Percentiles rank a stretch among this genome's conserved stretches.
These are phyloP conservation scores for Prillingera fragicola DNA, from an alignment of 1,284 basidiomycete genomes.

Conservation along the genomic window DNA sequence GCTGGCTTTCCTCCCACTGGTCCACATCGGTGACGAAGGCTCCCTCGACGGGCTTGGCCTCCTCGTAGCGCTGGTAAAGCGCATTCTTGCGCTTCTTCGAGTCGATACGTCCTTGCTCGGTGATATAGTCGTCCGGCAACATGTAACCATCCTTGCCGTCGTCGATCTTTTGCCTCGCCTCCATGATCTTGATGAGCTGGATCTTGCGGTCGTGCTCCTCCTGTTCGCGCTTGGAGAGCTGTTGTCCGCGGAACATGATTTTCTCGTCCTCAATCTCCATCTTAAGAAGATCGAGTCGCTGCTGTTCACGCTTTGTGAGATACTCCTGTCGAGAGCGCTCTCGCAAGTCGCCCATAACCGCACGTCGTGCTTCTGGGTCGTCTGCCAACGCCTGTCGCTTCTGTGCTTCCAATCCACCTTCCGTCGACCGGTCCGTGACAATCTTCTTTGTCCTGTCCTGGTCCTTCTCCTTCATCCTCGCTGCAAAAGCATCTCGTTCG, in stretches of 20 bases:
- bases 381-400: conserved; percentile 76
- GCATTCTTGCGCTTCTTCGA: conserved; percentile 92
- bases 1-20: conserved; percentile 91
- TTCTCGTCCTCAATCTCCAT: conserved; percentile 92
- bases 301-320: conserved; percentile 88
- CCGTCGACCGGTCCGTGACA: conserved; percentile 85
- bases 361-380: conserved; percentile 67
- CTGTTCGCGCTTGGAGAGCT: conserved; percentile 75
- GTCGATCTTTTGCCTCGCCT: conserved; percentile 87
- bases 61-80: conserved; percentile 89
- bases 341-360: conserved; percentile 77
- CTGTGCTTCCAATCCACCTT: conserved; percentile 75
- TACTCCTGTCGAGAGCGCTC: conserved; percentile 88
- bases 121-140: conserved; percentile 94
- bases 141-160: conserved; percentile 92
- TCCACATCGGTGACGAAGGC: conserved; percentile 94
- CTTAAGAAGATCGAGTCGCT: conserved; percentile 88
- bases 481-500: conserved; percentile 89
- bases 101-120: conserved; percentile 98
- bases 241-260: conserved; percentile 72
- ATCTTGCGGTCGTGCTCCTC: conserved; percentile 84
- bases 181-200: conserved; percentile 82
- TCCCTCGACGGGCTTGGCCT: conserved; percentile 64
- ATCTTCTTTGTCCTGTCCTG: conserved; percentile 79
- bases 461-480: conserved; percentile 78